Percentiles rank a stretch among this genome's conserved stretches.
Conservation (phyloP, 1,284 basidiomycete genomes). For the Ustilago hordei region DNA sequence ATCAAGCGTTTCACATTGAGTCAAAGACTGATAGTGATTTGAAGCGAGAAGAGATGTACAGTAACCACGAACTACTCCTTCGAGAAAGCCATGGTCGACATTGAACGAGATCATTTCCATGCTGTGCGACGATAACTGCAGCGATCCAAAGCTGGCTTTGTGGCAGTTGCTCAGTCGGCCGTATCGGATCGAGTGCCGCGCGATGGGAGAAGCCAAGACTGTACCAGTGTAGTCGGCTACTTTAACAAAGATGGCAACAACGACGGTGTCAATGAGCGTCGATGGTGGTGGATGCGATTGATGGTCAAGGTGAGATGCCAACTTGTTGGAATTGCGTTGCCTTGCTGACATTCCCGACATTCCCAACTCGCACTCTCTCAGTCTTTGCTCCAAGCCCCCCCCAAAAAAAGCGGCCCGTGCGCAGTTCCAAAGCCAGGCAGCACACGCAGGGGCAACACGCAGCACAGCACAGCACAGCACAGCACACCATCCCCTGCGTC, state of each 20-base stretch:
- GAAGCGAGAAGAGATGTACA: conserved; percentile 90
- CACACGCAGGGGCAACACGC: conserved; percentile 3
- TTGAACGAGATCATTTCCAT: conserved; percentile 69
- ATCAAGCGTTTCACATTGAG: conserved; percentile 97
- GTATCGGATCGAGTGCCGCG: background rate
- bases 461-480: background rate
- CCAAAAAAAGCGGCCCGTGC: background rate
- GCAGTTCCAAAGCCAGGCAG: background rate
- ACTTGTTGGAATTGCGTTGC: background rate
- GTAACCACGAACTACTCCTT: conserved; percentile 94
- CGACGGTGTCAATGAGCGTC: background rate
- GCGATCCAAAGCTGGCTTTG: background rate
- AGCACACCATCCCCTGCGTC: background rate
- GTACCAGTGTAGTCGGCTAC: background rate
- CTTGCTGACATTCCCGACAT: background rate
- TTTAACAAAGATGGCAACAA: background rate
- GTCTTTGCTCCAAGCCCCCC: background rate
- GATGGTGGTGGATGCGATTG: background rate
- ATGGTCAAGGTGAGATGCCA: background rate
- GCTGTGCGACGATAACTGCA: conserved; percentile 18
- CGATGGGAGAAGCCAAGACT: background rate
- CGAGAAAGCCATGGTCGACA: conserved; percentile 64
- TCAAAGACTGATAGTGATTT: conserved; percentile 90
- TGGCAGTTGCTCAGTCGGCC: background rate
- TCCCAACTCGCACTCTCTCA: background rate